A percentile compares a stretch with the other conserved stretches of the same genome.
These are phyloP conservation scores for Colletotrichum siamense DNA, from an alignment of 2,329 filamentous ascomycete genomes.

Conservation along the genomic window DNA sequence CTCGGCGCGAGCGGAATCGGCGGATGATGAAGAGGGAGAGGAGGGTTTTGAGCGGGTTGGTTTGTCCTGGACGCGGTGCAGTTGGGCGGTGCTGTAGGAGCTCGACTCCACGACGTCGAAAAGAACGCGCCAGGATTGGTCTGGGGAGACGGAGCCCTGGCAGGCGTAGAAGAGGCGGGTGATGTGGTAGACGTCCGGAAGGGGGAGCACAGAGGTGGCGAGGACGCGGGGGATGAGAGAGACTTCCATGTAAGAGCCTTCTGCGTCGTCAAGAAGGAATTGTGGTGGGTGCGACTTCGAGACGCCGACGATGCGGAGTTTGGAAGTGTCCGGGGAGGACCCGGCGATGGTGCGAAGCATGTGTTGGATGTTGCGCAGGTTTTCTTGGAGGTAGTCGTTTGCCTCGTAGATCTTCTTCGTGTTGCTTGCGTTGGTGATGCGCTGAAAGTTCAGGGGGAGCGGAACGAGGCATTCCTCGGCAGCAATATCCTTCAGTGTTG, in stretches of 20 bases:
- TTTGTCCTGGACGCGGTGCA: neutral
- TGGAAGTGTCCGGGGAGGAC: constrained; percentile 20
- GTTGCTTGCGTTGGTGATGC: constrained; percentile 22
- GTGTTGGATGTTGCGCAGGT: constrained; percentile 50
- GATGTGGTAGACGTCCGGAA: constrained; percentile 44
- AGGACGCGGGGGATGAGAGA: constrained; percentile 24
- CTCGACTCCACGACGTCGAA: constrained; percentile 24
- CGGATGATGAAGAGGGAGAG: constrained; percentile 14
- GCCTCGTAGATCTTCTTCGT: constrained; percentile 25
- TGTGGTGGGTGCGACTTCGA: constrained; percentile 17
- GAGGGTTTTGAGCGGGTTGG: constrained; percentile 23
- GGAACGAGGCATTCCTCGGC: constrained; percentile 44
- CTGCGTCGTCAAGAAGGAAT: constrained; percentile 7
- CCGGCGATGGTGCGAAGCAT: constrained; percentile 48
- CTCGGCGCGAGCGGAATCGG: constrained; percentile 11
- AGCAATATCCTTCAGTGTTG: constrained; percentile 43
- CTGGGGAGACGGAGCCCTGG: constrained; percentile 3
- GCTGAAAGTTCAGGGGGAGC: constrained; percentile 28
- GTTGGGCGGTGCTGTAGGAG: constrained; percentile 13
- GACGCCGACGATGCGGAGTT: constrained; percentile 12
- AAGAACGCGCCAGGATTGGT: constrained; percentile 15
- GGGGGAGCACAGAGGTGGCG: constrained; percentile 36
- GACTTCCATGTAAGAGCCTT: constrained; percentile 15
- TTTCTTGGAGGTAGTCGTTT: constrained; percentile 49
- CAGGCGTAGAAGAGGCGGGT: constrained; percentile 29